These are phyloP conservation scores for Paramecium sonneborni DNA, from an alignment of 73 alveolate genomes.

Conservation along the genomic window DNA sequence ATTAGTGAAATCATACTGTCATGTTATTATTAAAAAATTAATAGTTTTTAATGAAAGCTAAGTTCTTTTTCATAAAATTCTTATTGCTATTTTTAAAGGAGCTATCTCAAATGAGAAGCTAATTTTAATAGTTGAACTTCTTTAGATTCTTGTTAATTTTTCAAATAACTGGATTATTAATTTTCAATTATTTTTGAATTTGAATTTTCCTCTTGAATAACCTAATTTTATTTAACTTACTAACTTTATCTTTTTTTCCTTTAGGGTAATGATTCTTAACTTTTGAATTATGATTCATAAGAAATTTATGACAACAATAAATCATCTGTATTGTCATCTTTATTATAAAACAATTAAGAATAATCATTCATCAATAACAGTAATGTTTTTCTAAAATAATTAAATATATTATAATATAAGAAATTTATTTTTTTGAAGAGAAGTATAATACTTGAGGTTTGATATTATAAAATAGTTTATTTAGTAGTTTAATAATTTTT, in stretches of 20 bases:
- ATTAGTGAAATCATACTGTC: constrained; percentile 15
- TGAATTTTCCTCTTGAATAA: constrained; percentile 2
- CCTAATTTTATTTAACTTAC: not conserved
- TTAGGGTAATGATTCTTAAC: constrained; percentile 3
- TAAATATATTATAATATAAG: not conserved
- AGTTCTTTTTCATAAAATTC: constrained; percentile 38
- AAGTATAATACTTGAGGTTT: too few species aligned
- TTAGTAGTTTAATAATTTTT: not conserved
- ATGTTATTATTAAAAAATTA: not conserved
- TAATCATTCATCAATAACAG: constrained; percentile 19
- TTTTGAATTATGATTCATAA: constrained; percentile 11
- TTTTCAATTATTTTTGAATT: not conserved
- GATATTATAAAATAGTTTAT: not conserved
- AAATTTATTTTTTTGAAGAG: too few species aligned
- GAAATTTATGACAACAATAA: not conserved
- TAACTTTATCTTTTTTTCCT: not conserved
- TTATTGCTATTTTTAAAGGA: not conserved
- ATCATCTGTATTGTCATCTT: constrained; percentile 21
- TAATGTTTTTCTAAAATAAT: not conserved
- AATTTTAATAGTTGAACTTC: not conserved
- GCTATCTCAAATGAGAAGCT: not conserved
- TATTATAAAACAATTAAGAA: not conserved
- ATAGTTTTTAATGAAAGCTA: not conserved
- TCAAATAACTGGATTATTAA: not conserved
- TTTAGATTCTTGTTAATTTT: not conserved